Conservation (phyloP, 2,329 filamentous ascomycete species). For the Alternaria sp. region DNA sequence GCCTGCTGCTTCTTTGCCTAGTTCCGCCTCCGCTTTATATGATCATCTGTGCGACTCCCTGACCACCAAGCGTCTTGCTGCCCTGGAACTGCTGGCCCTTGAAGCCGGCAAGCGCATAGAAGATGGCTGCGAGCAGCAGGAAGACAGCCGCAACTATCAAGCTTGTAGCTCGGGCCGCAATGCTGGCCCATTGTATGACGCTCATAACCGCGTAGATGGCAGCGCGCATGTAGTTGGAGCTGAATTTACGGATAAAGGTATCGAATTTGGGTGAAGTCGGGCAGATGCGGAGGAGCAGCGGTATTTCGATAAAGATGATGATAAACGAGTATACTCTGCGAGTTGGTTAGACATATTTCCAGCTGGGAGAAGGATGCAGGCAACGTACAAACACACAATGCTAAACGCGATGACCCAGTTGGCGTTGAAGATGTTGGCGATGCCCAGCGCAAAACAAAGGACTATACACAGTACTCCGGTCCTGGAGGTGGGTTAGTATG, state of each 20-base stretch:
- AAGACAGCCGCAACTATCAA: constrained; percentile 88
- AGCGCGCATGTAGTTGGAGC: constrained; percentile 96
- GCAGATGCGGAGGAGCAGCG: constrained; percentile 95
- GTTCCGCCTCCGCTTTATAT: constrained; percentile 59
- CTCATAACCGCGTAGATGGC: constrained; percentile 84
- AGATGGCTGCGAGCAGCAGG: constrained; percentile 76
- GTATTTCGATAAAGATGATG: constrained; percentile 72
- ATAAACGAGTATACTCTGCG: constrained; percentile 58
- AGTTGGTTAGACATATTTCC: constrained; percentile 12
- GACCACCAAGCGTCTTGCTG: constrained; percentile 95
- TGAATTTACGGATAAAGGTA: constrained; percentile 85
- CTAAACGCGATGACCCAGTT: constrained; percentile 66
- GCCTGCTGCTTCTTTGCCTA: not conserved
- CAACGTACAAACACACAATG: constrained; percentile 59
- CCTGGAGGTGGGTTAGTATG: constrained; percentile 49
- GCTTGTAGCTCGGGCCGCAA: constrained; percentile 69
- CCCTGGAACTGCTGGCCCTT: constrained; percentile 87
- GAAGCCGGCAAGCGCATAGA: constrained; percentile 80
- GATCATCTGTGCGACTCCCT: constrained; percentile 97
- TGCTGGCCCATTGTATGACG: constrained; percentile 82
- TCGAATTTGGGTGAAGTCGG: constrained; percentile 93
- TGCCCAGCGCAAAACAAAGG: constrained; percentile 72
- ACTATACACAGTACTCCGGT: constrained; percentile 68
- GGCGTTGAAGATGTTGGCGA: constrained; percentile 73
- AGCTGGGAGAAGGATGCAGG: not conserved